Conservation (phyloP, 352 stramenopile genomes). For the Hyaloperonospora brassicae region DNA sequence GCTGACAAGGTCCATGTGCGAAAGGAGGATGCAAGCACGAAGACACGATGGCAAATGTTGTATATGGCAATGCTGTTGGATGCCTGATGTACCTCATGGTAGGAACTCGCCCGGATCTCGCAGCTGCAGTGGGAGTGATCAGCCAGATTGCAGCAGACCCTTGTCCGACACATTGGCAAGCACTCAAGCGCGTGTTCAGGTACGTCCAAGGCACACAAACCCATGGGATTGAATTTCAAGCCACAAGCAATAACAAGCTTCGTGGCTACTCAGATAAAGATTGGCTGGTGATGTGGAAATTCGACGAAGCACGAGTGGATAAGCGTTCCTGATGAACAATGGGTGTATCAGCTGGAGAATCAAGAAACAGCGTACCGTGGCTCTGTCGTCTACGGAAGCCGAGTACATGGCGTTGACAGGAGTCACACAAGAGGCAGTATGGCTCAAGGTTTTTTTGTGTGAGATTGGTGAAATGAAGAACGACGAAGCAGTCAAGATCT, state of each 20-base stretch:
- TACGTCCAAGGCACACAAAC: constrained; percentile 1
- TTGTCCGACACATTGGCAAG: constrained; percentile 1
- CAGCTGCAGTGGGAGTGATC: background rate
- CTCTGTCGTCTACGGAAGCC: too few species aligned
- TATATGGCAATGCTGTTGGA: background rate
- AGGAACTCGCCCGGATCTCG: background rate
- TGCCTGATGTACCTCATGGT: constrained; percentile 4
- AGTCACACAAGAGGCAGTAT: too few species aligned
- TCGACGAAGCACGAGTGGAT: background rate
- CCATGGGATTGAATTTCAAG: constrained; percentile 3
- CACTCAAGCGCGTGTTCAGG: background rate
- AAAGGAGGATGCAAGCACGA: background rate
- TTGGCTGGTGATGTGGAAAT: constrained; percentile 1
- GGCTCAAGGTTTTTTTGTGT: too few species aligned
- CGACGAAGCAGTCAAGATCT: too few species aligned
- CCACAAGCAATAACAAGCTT: background rate
- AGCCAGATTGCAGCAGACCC: constrained; percentile 4
- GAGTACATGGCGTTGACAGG: too few species aligned
- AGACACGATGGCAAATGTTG: constrained; percentile 4
- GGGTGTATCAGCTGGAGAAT: too few species aligned
- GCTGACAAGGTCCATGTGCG: background rate
- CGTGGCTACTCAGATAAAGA: constrained; percentile 1
- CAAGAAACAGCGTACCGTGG: too few species aligned
- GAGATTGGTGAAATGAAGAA: too few species aligned
- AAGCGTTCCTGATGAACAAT: constrained; percentile 1